phyloP scores from a whole-genome alignment of 75 land plant species.

The Larix kaempferi region DNA sequence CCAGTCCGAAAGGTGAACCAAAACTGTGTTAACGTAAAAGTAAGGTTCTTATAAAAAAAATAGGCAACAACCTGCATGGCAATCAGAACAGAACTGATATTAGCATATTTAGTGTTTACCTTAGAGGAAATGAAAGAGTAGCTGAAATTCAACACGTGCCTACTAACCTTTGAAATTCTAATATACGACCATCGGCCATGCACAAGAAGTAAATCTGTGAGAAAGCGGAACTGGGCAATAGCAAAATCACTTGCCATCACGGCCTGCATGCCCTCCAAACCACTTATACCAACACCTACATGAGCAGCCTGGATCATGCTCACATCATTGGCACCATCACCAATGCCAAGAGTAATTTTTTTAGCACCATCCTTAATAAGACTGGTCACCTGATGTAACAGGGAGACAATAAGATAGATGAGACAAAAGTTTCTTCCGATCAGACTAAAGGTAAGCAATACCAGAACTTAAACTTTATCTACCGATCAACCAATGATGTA shows the following conservation, averaged over 20 bases:
- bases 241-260: slow-evolving; percentile 99
- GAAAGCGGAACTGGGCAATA: slow-evolving; percentile 96
- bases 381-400: slow-evolving; percentile 70
- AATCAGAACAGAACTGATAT: slow-evolving; percentile 2
- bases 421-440: neutral
- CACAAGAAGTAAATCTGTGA: slow-evolving; percentile 92
- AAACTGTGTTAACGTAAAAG: slow-evolving; percentile 97
- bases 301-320: slow-evolving; percentile 99
- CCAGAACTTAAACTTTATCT: neutral
- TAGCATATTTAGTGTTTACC: neutral
- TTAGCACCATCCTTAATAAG: slow-evolving; percentile 88
- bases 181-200: slow-evolving; percentile 98
- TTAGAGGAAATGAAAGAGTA: neutral
- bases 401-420: neutral
- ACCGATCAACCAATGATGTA: neutral
- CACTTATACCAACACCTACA: slow-evolving; percentile 98
- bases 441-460: neutral
- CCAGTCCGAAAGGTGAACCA: slow-evolving; percentile 99
- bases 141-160: neutral
- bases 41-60: slow-evolving; percentile 98
- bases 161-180: slow-evolving; percentile 80
- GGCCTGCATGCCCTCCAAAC: slow-evolving; percentile 99
- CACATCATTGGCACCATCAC: slow-evolving; percentile 99
- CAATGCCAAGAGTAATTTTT: slow-evolving; percentile 96
- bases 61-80: slow-evolving; percentile 83